Base-by-base conservation (phyloP, 23 red algal genomes). In the Gracilariopsis chorda region DNA sequence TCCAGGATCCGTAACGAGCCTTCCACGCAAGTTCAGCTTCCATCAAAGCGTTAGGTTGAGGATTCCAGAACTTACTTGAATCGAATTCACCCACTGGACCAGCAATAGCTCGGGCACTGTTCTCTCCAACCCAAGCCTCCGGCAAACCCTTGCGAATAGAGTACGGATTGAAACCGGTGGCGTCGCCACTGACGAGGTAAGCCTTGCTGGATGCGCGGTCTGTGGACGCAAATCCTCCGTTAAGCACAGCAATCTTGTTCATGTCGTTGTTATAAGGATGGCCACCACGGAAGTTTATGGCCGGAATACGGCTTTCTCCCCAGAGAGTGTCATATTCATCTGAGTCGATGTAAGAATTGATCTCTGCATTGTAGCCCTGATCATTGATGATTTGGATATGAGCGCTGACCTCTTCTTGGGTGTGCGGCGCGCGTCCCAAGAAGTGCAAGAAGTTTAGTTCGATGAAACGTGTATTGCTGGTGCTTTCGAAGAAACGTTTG, bases 311-410 rank as follows among this genome's bases (percentile, higher is more conserved):
- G 39, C 60, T 78, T 25, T 81, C 83, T 11, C 94, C 94, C 37
- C 48, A 93, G 21, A 93, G 80, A 60, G 81, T 77, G 28, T 93
- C 90, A 48, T 86, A 93, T 45, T 93, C 90, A 47, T 83, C 80
- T 9, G 68, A 84, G 53, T 93, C 90, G 8, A 93, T 37, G 46
- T 84, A 84, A 19, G 94, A 96, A 32, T 93, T 93, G 90, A 93
- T 93, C 43, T 83, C 90, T 12, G 80, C 78, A 35, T 86, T 87
- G 70, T 80, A 86, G 45, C 90, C 90, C 63, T 93, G 52, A n/a
- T 93, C 48, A 30, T 71, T 85, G 71, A 92, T 82, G 27, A 96
- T 78, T 44, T 61, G 60, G 39, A 93, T 93, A 45, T 83, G 77
- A 23, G 72, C 57, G 39, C 51, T 57, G 20, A 84, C 48, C 48